These are phyloP conservation scores for Pestalotiopsis sp. DNA, from an alignment of 2,329 filamentous ascomycete species.

Conservation along the genomic window DNA sequence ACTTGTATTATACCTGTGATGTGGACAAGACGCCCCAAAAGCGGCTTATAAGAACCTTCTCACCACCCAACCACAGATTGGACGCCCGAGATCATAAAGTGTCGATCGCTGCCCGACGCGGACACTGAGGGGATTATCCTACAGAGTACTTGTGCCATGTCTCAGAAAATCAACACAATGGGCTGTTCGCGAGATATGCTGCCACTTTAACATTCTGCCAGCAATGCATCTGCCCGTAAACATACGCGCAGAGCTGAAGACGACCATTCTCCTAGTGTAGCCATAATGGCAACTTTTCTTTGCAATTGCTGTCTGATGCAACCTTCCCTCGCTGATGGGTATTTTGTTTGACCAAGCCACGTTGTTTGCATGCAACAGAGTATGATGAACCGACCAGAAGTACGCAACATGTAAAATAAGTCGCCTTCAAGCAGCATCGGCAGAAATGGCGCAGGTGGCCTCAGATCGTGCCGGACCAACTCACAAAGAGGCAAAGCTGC, in stretches of 20 bases:
- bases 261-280: background rate
- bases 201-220: background rate
- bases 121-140: background rate
- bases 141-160: background rate
- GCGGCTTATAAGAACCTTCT: background rate
- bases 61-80: background rate
- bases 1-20: background rate
- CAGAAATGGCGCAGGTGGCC: background rate
- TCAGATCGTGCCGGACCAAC: background rate
- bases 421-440: background rate
- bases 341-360: background rate
- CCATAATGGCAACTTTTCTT: background rate
- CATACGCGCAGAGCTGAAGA: background rate
- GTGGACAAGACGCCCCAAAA: background rate
- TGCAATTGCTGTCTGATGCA: background rate
- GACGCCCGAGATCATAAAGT: background rate
- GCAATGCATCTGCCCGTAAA: background rate
- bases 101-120: background rate
- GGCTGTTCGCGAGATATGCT: background rate
- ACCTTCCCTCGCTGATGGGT: background rate
- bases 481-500: background rate
- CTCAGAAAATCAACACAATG: background rate
- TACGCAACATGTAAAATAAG: background rate
- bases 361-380: background rate
- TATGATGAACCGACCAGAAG: background rate